Conservation (phyloP, 2,329 filamentous ascomycete species). For the Monilinia vaccinii-corymbosi region DNA sequence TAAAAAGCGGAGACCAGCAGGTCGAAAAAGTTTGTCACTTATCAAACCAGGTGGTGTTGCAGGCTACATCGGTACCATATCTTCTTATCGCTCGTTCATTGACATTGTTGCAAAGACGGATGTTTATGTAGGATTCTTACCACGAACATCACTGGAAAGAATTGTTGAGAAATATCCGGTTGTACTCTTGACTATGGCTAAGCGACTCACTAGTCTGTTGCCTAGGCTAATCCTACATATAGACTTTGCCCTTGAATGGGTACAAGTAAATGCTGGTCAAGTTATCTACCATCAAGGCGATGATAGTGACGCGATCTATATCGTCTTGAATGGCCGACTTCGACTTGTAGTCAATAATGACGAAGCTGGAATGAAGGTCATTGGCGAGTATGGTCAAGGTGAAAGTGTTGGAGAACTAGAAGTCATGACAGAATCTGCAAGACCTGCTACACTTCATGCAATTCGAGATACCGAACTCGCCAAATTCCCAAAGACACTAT, state of each 20-base stretch:
- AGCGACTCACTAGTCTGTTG: constrained; percentile 79
- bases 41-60: constrained; percentile 93
- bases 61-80: constrained; percentile 89
- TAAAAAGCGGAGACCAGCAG: constrained; percentile 36
- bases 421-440: constrained; percentile 85
- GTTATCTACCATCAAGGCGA: constrained; percentile 90
- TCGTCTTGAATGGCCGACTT: constrained; percentile 88
- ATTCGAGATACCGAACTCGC: constrained; percentile 95
- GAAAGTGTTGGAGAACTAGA: constrained; percentile 97
- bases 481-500: constrained; percentile 89
- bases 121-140: constrained; percentile 93
- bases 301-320: constrained; percentile 96
- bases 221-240: constrained; percentile 90
- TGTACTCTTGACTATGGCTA: constrained; percentile 90
- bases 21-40: constrained; percentile 69
- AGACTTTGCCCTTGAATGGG: constrained; percentile 96
- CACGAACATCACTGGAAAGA: constrained; percentile 73
- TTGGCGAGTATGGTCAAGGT: constrained; percentile 90
- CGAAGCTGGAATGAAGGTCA: constrained; percentile 73
- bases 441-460: constrained; percentile 87
- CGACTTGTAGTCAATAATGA: constrained; percentile 75
- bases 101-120: constrained; percentile 97
- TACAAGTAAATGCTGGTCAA: constrained; percentile 90
- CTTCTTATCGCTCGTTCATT: constrained; percentile 91
- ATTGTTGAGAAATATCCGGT: constrained; percentile 91